phyloP scores from a whole-genome alignment of 164 flowering plant genomes.

The Protea cynaroides region DNA sequence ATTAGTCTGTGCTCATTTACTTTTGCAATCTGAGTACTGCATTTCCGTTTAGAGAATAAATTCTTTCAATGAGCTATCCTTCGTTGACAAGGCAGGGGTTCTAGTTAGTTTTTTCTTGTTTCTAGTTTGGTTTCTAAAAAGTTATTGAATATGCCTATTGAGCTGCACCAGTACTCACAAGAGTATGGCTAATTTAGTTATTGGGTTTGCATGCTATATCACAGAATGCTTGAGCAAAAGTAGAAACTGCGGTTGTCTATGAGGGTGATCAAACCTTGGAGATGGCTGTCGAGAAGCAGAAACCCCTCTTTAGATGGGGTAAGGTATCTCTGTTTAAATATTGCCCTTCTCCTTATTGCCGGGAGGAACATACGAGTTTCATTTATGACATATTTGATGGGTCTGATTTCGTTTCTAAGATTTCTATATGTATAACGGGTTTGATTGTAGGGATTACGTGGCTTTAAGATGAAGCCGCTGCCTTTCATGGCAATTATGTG shows the following conservation, averaged over 20 bases:
- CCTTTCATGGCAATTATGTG: slow-evolving; percentile 61
- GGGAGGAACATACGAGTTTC: background rate
- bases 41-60: background rate
- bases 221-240: slow-evolving; percentile 37
- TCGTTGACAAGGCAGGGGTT: no score
- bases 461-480: slow-evolving; percentile 56
- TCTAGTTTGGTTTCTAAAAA: background rate
- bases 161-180: no score
- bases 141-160: no score
- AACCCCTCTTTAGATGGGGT: slow-evolving; percentile 47
- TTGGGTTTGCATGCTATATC: background rate
- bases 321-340: slow-evolving; percentile 1
- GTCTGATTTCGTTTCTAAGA: background rate
- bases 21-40: background rate
- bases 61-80: background rate
- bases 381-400: no score
- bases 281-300: slow-evolving; percentile 35
- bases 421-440: slow-evolving; percentile 4
- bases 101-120: background rate
- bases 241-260: slow-evolving; percentile 33
- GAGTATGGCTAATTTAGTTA: background rate
- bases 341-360: background rate
- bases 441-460: slow-evolving; percentile 45
- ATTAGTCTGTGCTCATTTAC: background rate
- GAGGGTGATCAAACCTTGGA: slow-evolving; percentile 53